Conservation (phyloP, 1,284 basidiomycete genomes). For the Ustilago sp. region DNA sequence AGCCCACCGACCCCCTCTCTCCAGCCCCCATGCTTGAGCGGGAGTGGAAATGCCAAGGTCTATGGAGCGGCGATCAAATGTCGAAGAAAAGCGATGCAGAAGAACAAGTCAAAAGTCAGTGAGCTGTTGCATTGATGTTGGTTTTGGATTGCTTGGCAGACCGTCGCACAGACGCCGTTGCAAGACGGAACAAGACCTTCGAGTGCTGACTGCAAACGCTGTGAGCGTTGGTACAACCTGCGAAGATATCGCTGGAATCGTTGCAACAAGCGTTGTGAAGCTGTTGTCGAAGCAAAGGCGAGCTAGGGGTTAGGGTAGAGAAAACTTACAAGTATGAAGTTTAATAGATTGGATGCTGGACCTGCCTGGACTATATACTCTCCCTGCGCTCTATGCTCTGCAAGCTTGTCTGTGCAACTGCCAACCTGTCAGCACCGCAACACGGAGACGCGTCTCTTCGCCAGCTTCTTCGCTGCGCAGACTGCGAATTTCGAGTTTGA, state of each 20-base stretch:
- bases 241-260: not conserved
- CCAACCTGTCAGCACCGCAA: not conserved
- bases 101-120: slow-evolving; percentile 7
- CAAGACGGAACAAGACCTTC: not conserved
- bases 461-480: too few relatives aligned
- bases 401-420: slow-evolving; percentile 16
- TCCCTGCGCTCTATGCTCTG: not conserved
- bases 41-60: slow-evolving; percentile 60
- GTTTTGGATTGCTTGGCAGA: not conserved
- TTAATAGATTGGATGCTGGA: not conserved
- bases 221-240: not conserved
- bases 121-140: not conserved
- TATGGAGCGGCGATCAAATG: slow-evolving; percentile 17
- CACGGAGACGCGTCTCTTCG: slow-evolving; percentile 6
- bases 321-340: slow-evolving; percentile 52
- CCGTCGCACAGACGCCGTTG: not conserved
- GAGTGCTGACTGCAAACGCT: not conserved
- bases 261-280: not conserved
- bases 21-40: slow-evolving; percentile 58
- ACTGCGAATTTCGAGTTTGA: slow-evolving; percentile 36
- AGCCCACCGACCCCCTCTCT: slow-evolving; percentile 57
- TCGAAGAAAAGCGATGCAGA: slow-evolving; percentile 5
- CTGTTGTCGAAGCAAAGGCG: slow-evolving; percentile 1
- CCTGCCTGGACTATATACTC: slow-evolving; percentile 26
- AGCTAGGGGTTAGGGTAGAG: slow-evolving; percentile 20